Conservation (phyloP, 257 asterid species). For the Fraxinus excelsior region DNA sequence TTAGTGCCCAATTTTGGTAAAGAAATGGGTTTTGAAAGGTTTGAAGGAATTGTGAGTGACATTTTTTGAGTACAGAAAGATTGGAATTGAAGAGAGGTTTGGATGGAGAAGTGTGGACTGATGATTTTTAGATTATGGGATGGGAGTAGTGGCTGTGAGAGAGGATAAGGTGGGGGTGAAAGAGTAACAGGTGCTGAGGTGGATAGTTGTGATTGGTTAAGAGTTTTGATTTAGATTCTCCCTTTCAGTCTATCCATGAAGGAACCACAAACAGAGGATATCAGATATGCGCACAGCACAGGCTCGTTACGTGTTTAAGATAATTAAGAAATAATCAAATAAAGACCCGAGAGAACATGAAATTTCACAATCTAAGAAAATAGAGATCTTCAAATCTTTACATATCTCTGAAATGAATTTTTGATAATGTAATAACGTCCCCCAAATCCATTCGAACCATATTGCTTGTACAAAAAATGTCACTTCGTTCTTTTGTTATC, state of each 20-base stretch:
- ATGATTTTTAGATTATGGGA: conserved; percentile 45
- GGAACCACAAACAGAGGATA: conserved; percentile 10
- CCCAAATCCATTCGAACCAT: too few relatives aligned
- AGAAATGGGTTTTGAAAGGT: conserved; percentile 68
- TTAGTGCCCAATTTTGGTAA: conserved; percentile 50
- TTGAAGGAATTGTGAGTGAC: conserved; percentile 89
- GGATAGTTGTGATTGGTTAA: conserved; percentile 42
- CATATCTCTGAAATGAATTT: neutral
- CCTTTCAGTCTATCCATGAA: neutral
- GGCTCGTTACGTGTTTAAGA: neutral
- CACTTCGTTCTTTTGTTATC: too few relatives aligned
- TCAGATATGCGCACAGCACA: neutral
- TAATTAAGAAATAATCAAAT: neutral
- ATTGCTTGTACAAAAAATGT: too few relatives aligned
- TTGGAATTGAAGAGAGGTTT: neutral
- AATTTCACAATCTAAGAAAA: neutral
- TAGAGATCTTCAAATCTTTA: too few relatives aligned
- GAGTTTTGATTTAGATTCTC: neutral
- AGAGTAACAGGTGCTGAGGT: conserved; percentile 36
- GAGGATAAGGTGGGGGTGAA: conserved; percentile 49
- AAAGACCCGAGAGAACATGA: too few relatives aligned
- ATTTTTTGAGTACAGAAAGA: conserved; percentile 28
- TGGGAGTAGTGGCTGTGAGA: conserved; percentile 40
- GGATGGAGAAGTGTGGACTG: conserved; percentile 28
- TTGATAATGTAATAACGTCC: too few relatives aligned